Conservation (phyloP, 2,329 filamentous ascomycete genomes). For the Venturia nashicola region DNA sequence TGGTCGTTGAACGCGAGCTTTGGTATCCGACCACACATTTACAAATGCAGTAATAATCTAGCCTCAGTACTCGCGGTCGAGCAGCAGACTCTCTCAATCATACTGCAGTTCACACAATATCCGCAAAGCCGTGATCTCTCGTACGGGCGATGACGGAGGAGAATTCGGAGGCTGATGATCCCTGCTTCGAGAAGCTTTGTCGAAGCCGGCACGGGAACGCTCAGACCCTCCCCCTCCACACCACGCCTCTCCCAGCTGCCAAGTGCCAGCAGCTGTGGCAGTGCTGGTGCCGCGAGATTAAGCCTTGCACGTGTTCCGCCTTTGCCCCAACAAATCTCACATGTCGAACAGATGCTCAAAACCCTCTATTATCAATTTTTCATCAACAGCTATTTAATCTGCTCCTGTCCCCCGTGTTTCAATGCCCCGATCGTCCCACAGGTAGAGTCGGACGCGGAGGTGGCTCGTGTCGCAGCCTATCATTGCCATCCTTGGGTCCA, state of each 20-base stretch:
- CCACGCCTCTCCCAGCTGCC: not conserved
- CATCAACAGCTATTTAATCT: no score
- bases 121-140: not conserved
- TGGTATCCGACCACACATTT: not conserved
- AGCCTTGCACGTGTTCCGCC: not conserved
- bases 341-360: not conserved
- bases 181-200: not conserved
- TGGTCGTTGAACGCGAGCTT: not conserved
- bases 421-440: not conserved
- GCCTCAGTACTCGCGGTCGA: not conserved
- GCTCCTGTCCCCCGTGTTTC: not conserved
- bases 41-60: not conserved
- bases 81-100: not conserved
- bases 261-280: no score
- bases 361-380: no score
- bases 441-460: not conserved
- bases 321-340: constrained; percentile 1
- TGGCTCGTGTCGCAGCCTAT: not conserved
- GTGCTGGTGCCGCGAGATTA: not conserved
- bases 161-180: not conserved
- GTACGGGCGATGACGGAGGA: not conserved
- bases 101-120: not conserved
- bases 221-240: not conserved
- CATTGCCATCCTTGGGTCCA: not conserved
- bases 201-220: not conserved